Evolutionary conservation across 2,329 filamentous ascomycete species (phyloP), one percentile per base, ranked within the genome.

Genomic region (Exophiala viscosa): DNA sequence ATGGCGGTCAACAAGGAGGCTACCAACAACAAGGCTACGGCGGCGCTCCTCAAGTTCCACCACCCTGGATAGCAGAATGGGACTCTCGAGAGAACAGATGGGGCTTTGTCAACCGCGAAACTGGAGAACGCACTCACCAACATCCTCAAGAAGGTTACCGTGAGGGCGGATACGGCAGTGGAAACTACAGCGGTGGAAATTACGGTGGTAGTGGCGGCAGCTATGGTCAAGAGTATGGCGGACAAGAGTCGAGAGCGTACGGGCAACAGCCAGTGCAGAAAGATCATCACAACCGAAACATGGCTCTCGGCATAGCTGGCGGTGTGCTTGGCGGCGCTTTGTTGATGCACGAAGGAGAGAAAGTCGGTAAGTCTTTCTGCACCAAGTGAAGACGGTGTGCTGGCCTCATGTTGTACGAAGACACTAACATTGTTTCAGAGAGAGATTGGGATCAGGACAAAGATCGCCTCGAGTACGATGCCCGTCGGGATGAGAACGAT

Each of bases 41-140:
- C 14, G 51, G 50, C 8, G 51, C 53, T 11, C 61, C 61, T 33
- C 50, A 54, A 33, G 58, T 70, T 8, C 70, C 73, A 7, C 66
- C 65, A 32, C 74, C 74, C 13, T 77, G 75, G 75, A 59, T 68
- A 40, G 66, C 74, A n/a, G 68, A 69, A 45, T 77, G 72, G 72
- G 70, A 74, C 43, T 63, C 66, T 17, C 66, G 65, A 47, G 67
- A 69, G 17, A 57, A 66, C 34, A 68, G 73, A 59, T 76, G 70
- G 66, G 61, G 72, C 62, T 78, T 70, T 64, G 63, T 76, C 55
- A 77, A 77, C 63, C 66, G 72, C 48, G 66, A 75, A 58, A 77
- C 68, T 17, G 74, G 74, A 35, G 67, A 76, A 61, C 66, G 69
- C 14, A 71, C 65, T 40, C 73, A 67, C 57, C 65, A 74, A 28